phyloP scores from a whole-genome alignment of 1,139 yeast species.

The Yamadazyma triangularis region DNA sequence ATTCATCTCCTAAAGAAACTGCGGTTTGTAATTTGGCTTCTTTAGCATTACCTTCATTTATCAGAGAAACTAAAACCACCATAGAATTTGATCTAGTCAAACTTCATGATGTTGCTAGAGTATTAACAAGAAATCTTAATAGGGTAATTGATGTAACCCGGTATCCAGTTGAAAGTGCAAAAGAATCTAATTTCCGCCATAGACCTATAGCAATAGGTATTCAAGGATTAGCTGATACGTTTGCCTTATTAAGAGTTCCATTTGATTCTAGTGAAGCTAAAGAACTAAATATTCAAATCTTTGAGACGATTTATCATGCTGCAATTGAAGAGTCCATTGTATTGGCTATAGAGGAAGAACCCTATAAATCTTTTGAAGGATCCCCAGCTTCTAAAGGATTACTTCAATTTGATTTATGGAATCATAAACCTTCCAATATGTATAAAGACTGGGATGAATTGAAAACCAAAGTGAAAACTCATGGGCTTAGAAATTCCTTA shows the following conservation, averaged over 20 bases:
- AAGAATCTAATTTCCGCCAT: slow-evolving; percentile 64
- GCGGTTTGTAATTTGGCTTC: slow-evolving; percentile 58
- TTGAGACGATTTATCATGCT: slow-evolving; percentile 87
- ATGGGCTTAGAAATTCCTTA: slow-evolving; percentile 78
- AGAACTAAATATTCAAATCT: slow-evolving; percentile 69
- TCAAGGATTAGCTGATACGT: slow-evolving; percentile 87
- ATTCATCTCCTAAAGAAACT: slow-evolving; percentile 50
- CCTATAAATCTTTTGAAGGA: slow-evolving; percentile 65
- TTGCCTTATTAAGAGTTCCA: slow-evolving; percentile 70
- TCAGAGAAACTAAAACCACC: slow-evolving; percentile 33
- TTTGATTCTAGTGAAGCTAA: slow-evolving; percentile 75
- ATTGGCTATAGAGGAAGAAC: slow-evolving; percentile 60
- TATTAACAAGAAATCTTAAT: slow-evolving; percentile 70
- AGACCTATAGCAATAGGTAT: slow-evolving; percentile 89
- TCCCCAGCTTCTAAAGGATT: slow-evolving; percentile 82
- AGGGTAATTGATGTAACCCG: slow-evolving; percentile 71
- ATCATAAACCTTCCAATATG: slow-evolving; percentile 62
- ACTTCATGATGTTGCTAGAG: slow-evolving; percentile 70
- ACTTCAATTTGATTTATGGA: slow-evolving; percentile 80
- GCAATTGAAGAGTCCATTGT: slow-evolving; percentile 79
- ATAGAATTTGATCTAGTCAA: slow-evolving; percentile 60
- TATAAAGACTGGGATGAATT: slow-evolving; percentile 71
- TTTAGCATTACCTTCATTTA: slow-evolving; percentile 46
- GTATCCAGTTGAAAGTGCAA: slow-evolving; percentile 74
- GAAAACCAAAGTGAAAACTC: slow-evolving; percentile 52